Percentiles rank a stretch among this genome's conserved stretches.
phyloP scores from a whole-genome alignment of 192 early-diverging fungal genomes.

The Coemansia sp. region DNA sequence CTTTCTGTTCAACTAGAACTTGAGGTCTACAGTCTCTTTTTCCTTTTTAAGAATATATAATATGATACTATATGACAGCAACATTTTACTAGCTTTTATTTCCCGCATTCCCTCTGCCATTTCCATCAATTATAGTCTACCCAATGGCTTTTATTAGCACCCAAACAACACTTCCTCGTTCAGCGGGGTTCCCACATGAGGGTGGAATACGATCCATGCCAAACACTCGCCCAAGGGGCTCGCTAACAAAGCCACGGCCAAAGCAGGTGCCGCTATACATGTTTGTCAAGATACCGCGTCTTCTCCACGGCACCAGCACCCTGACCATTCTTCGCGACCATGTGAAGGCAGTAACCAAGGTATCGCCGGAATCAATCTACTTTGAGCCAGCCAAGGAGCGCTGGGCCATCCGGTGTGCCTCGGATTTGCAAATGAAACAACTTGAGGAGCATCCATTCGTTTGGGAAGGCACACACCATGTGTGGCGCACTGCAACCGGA shows the following conservation, averaged over 20 bases:
- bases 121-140: too few species aligned
- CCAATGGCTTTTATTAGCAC: too few species aligned
- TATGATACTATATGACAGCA: too few species aligned
- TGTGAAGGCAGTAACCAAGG: not conserved
- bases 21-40: too few species aligned
- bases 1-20: too few species aligned
- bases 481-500: not conserved
- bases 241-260: not conserved
- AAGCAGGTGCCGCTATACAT: constrained; percentile 7
- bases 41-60: too few species aligned
- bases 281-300: not conserved
- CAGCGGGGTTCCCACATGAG: not conserved
- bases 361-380: not conserved
- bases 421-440: not conserved
- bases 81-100: too few species aligned
- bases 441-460: not conserved
- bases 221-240: not conserved
- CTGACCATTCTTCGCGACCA: constrained; percentile 1
- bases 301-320: not conserved
- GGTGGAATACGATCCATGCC: not conserved
- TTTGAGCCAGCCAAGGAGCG: constrained; percentile 2
- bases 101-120: too few species aligned
- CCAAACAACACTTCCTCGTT: too few species aligned
- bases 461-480: constrained; percentile 1
- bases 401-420: not conserved